Percentiles rank a stretch among this genome's conserved stretches.
phyloP scores from a whole-genome alignment of 352 stramenopile species.

The Phytopythium mirpurense region DNA sequence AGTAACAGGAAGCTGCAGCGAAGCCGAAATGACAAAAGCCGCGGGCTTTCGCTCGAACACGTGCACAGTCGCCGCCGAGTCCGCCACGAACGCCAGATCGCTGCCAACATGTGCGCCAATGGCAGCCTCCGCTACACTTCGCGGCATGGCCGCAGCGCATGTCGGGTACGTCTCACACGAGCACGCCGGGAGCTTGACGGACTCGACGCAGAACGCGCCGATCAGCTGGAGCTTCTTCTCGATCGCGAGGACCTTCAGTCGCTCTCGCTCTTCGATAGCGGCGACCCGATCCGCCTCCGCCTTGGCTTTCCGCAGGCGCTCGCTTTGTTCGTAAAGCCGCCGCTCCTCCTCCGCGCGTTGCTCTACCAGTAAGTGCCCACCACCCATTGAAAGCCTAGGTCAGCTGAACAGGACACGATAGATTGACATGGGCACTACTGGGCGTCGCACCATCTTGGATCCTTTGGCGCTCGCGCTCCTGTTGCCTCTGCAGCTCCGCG shows the following conservation, averaged over 20 bases:
- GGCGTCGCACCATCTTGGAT: constrained; percentile 31
- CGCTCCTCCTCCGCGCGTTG: constrained; percentile 27
- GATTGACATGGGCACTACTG: neutral
- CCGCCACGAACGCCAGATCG: constrained; percentile 35
- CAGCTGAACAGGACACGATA: too few relatives aligned
- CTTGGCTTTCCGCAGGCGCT: constrained; percentile 13
- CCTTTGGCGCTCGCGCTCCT: constrained; percentile 39
- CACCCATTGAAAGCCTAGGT: too few relatives aligned
- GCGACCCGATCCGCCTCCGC: constrained; percentile 38
- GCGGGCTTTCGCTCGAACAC: constrained; percentile 23
- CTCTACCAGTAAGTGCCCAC: constrained; percentile 32
- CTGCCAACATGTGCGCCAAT: constrained; percentile 15
- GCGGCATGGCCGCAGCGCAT: constrained; percentile 12
- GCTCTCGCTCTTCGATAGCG: constrained; percentile 33
- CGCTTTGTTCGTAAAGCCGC: constrained; percentile 25
- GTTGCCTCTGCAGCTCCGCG: constrained; percentile 31
- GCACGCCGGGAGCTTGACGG: constrained; percentile 20
- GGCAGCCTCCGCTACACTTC: constrained; percentile 4
- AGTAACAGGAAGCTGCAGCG: neutral
- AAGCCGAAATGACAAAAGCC: constrained; percentile 15
- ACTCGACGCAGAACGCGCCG: constrained; percentile 40
- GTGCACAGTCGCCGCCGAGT: constrained; percentile 19
- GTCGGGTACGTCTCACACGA: constrained; percentile 4
- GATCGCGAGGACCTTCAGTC: constrained; percentile 20
- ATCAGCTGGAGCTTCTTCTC: constrained; percentile 43